Percentiles rank a stretch among this genome's conserved stretches.
These are phyloP conservation scores for Dichomitus squalens DNA, from an alignment of 1,284 basidiomycete species.

Conservation along the genomic window DNA sequence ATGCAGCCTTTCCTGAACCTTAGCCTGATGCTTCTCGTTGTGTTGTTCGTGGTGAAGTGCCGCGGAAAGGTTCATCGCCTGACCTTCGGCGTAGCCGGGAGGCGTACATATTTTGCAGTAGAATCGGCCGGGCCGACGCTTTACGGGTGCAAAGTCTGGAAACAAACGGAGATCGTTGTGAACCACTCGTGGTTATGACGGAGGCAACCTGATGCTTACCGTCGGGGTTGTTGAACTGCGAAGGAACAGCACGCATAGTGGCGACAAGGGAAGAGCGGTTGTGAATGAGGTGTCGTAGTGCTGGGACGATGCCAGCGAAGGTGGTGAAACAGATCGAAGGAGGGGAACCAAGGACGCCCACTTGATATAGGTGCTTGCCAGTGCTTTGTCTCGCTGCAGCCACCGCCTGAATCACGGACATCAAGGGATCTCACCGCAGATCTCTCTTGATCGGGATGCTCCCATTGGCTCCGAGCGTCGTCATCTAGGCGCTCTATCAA, in stretches of 20 bases:
- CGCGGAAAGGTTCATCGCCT: slow-evolving; percentile 19
- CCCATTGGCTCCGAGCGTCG: slow-evolving; percentile 12
- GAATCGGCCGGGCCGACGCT: slow-evolving; percentile 10
- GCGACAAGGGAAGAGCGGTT: background rate
- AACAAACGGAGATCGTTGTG: background rate
- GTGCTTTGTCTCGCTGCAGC: slow-evolving; percentile 1
- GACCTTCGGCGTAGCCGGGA: slow-evolving; percentile 6
- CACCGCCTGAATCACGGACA: slow-evolving; percentile 10
- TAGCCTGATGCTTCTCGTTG: slow-evolving; percentile 15
- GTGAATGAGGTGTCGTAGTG: background rate
- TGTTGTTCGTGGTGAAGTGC: slow-evolving; percentile 21
- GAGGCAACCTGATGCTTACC: background rate
- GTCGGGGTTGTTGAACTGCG: background rate
- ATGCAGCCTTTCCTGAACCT: slow-evolving; percentile 9
- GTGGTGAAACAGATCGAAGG: background rate
- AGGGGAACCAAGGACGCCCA: background rate
- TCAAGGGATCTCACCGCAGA: slow-evolving; percentile 11
- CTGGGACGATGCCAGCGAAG: background rate
- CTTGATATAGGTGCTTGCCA: slow-evolving; percentile 14
- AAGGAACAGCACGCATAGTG: background rate
- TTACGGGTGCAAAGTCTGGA: slow-evolving; percentile 22
- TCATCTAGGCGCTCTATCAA: slow-evolving; percentile 12
- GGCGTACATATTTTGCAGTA: slow-evolving; percentile 25
- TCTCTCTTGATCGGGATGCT: slow-evolving; percentile 19
- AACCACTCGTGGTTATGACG: background rate